A percentile compares a stretch with the other conserved stretches of the same genome.
phyloP scores from a whole-genome alignment of 176 grass and related monocot species.

The Microstegium vimineum region DNA sequence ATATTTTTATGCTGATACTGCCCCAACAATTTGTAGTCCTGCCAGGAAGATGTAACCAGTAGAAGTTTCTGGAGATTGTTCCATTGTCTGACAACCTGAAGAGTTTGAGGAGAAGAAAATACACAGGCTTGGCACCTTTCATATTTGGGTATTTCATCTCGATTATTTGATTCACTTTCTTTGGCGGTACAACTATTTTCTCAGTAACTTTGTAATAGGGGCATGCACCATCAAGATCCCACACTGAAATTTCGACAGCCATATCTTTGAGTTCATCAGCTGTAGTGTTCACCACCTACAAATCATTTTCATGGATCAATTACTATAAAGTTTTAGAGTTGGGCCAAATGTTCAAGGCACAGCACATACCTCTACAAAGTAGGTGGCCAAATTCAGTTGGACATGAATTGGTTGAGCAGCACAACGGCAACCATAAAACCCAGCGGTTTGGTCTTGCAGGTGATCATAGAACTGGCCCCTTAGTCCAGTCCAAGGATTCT shows the following conservation, averaged over 20 bases:
- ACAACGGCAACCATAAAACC: slow-evolving; percentile 86
- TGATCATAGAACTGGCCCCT: slow-evolving; percentile 98
- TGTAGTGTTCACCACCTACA: slow-evolving; percentile 89
- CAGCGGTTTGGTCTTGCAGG: slow-evolving; percentile 89
- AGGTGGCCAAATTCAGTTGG: slow-evolving; percentile 81
- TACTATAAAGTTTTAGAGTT: neutral
- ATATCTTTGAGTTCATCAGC: slow-evolving; percentile 50
- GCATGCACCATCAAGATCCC: slow-evolving; percentile 74
- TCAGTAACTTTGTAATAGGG: slow-evolving; percentile 77
- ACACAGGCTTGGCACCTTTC: slow-evolving; percentile 71
- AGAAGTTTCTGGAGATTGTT: slow-evolving; percentile 82
- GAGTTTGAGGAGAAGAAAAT: slow-evolving; percentile 91
- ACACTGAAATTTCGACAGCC: slow-evolving; percentile 83
- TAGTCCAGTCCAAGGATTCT: slow-evolving; percentile 95
- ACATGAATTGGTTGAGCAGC: slow-evolving; percentile 86
- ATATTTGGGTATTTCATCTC: slow-evolving; percentile 78
- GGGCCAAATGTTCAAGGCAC: neutral
- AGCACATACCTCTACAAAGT: slow-evolving; percentile 76
- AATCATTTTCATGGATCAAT: slow-evolving; percentile 17
- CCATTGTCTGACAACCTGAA: slow-evolving; percentile 60
- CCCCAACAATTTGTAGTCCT: slow-evolving; percentile 73
- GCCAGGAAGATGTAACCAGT: slow-evolving; percentile 84
- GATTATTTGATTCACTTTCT: slow-evolving; percentile 60
- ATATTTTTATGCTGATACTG: slow-evolving; percentile 59
- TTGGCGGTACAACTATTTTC: slow-evolving; percentile 53